Percentiles rank a stretch among this genome's conserved stretches.
Evolutionary conservation across 2,329 filamentous ascomycete genomes (phyloP).

Genomic region (Arthroderma uncinatum): DNA sequence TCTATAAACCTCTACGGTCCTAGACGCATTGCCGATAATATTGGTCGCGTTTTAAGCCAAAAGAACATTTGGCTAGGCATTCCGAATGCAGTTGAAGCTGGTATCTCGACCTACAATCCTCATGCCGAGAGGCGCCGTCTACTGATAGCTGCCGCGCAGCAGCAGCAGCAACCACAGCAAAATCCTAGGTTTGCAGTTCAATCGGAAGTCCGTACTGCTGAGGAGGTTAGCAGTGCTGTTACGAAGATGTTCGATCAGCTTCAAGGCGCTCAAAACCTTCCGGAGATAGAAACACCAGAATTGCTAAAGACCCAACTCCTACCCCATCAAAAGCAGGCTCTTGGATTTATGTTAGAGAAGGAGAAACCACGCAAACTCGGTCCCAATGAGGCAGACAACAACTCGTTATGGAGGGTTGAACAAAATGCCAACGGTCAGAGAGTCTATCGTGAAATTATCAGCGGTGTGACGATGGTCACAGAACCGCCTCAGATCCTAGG

Average conservation of each 20-base stretch:
- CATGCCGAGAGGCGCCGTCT: conserved; percentile 45
- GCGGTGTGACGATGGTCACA: conserved; percentile 50
- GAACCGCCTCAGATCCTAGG: conserved; percentile 58
- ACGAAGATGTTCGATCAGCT: conserved; percentile 80
- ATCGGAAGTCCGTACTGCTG: conserved; percentile 53
- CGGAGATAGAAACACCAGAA: conserved; percentile 55
- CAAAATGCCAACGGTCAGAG: conserved; percentile 46
- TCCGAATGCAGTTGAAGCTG: conserved; percentile 55
- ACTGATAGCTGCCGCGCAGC: conserved; percentile 16
- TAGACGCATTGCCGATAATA: conserved; percentile 49
- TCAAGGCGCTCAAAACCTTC: conserved; percentile 61
- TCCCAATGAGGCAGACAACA: conserved; percentile 49
- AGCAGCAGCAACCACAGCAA: not conserved
- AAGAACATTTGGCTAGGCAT: conserved; percentile 56
- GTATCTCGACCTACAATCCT: conserved; percentile 65
- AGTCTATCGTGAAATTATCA: conserved; percentile 75
- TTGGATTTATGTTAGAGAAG: conserved; percentile 72
- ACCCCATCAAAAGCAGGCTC: conserved; percentile 77
- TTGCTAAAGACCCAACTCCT: conserved; percentile 59
- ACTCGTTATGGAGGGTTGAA: conserved; percentile 66
- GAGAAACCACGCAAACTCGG: conserved; percentile 56
- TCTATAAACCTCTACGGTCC: conserved; percentile 73
- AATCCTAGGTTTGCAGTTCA: conserved; percentile 20
- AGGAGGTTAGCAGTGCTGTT: conserved; percentile 78
- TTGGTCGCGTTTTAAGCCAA: conserved; percentile 58